A percentile compares a stretch with the other conserved stretches of the same genome.
These are phyloP conservation scores for Mediolabrus comicus DNA, from an alignment of 108 stramenopile species.

Conservation along the genomic window DNA sequence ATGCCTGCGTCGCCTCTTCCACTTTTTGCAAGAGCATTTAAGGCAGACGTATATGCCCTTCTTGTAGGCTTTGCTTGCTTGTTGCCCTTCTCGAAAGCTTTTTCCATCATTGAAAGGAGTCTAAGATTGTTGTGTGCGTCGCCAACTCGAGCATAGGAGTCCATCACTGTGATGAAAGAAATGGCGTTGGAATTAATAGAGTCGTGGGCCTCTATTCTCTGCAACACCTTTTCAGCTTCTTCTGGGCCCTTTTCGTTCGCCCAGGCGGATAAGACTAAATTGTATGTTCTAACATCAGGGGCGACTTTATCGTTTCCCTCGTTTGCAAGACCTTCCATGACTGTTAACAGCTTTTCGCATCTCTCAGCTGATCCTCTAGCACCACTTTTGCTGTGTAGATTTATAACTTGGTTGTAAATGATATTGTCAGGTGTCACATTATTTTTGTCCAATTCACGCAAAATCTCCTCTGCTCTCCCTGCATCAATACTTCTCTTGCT, in stretches of 20 bases:
- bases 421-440: conserved; percentile 19
- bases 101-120: conserved; percentile 42
- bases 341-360: conserved; percentile 11
- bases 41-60: conserved; percentile 23
- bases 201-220: conserved; percentile 7
- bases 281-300: conserved; percentile 31
- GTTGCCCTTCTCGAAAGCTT: conserved; percentile 28
- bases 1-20: conserved; percentile 31
- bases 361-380: conserved; percentile 9
- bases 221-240: conserved; percentile 13
- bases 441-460: neutral
- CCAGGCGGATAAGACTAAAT: conserved; percentile 16
- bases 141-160: conserved; percentile 44
- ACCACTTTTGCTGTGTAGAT: conserved; percentile 25
- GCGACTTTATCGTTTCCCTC: conserved; percentile 13
- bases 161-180: conserved; percentile 35
- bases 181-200: conserved; percentile 20
- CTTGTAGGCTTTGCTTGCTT: conserved; percentile 33
- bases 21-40: conserved; percentile 36
- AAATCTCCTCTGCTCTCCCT: conserved; percentile 1
- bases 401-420: conserved; percentile 32
- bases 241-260: conserved; percentile 22
- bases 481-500: conserved; percentile 6
- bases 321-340: conserved; percentile 21
- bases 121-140: conserved; percentile 23